Evolutionary conservation across 352 stramenopile species (phyloP), one percentile per base, ranked within the genome.

Genomic region (Phytopythium chamaehyphon): DNA sequence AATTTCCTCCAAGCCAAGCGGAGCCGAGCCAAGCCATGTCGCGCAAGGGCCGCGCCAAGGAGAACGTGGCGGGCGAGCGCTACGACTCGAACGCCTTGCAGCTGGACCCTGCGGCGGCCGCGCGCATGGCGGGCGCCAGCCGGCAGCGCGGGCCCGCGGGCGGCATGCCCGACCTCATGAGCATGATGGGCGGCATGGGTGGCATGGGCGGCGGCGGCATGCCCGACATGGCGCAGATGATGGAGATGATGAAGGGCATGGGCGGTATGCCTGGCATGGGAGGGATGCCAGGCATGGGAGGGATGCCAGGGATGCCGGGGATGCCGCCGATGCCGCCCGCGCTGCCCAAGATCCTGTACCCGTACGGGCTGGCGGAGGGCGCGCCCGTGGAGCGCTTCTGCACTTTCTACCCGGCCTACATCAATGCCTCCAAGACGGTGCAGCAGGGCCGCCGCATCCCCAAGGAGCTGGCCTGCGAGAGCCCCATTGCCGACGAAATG

Each of bases 331-430:
- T 80, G 66, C 64, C 64, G 50, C 75, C 69, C 10, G 63, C 73
- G 64, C 56, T 73, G 26, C 77, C 71, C 47, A 86, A 88, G 62
- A 74, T 83, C 40, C 59, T 92, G 12, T 89, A 88, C 64, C 69
- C 57, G 7, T 83, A 87, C 45, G 78, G 78, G 3, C 57, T 92
- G 36, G 61, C 75, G 1, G 69, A 90, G 49, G 79, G 72, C 35
- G 66, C 64, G 26, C 64, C 70, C 15, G 76, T 83, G 3, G 70
- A 83, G 28, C 65, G 38, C 14, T 88, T 89, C 48, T 77, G 73
- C 50, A 91, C 76, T 36, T 88, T 95, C 54, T 95, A 92, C 64
- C 85, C 85, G 1, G 89, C 90, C 64, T 93, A 93, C 69, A 87
- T 95, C 55, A 81, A 95, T 61, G 60, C 63, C 45, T 76, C 69